Percentiles rank a stretch among this genome's conserved stretches.
Conservation (phyloP, 345 rosid genomes). For the Kernera saxatilis region DNA sequence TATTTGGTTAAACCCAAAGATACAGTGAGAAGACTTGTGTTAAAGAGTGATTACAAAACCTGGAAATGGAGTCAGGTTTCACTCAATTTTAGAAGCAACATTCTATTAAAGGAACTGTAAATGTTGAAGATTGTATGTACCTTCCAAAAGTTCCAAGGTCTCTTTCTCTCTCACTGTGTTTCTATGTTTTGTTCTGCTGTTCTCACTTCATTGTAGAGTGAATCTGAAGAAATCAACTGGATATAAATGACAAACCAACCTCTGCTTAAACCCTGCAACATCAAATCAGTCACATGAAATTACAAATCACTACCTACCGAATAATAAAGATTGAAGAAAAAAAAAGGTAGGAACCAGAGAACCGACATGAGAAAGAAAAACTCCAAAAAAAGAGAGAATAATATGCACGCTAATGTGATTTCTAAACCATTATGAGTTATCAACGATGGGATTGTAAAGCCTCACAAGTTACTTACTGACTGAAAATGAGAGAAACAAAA, state of each 20-base stretch:
- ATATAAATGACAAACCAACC: constrained; percentile 15
- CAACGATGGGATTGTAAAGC: not conserved
- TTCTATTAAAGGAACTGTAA: not conserved
- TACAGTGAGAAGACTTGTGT: not conserved
- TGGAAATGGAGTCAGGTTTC: not conserved
- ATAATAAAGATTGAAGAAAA: not conserved
- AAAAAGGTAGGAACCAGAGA: not conserved
- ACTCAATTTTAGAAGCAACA: not conserved
- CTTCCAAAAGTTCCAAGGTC: not conserved
- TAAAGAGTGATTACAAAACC: not conserved
- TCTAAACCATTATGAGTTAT: not conserved
- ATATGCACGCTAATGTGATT: not conserved
- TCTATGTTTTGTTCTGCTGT: not conserved
- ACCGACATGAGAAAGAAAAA: not conserved
- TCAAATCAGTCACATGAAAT: constrained; percentile 16
- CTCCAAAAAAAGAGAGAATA: not conserved
- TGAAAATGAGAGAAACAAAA: not conserved
- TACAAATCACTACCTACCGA: constrained; percentile 1
- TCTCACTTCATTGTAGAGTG: constrained; percentile 27
- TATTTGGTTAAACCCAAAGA: not conserved
- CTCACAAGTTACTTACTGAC: not conserved
- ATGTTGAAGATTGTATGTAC: constrained; percentile 3
- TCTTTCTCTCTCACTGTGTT: not conserved
- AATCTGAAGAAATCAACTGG: constrained; percentile 16
- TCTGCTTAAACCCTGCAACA: constrained; percentile 5